Evolutionary conservation across 305 asterid species (phyloP).

Genomic region (Lippia alba): DNA sequence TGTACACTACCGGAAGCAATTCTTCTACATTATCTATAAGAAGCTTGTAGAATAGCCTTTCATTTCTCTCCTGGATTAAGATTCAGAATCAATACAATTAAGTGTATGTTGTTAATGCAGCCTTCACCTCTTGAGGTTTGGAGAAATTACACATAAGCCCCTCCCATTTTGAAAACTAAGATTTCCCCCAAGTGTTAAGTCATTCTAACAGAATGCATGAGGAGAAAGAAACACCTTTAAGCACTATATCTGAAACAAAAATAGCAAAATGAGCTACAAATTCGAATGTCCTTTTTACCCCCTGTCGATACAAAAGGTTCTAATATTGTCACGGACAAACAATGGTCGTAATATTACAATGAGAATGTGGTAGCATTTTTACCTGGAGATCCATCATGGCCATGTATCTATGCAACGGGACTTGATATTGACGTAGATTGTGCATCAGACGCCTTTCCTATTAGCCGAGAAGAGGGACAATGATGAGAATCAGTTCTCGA

Average conservation of each 20-base stretch:
- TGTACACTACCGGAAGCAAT: constrained; percentile 84
- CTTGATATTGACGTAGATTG: constrained; percentile 71
- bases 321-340: too few species aligned
- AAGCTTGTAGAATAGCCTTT: constrained; percentile 89
- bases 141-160: too few species aligned
- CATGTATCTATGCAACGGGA: constrained; percentile 85
- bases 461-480: constrained; percentile 23
- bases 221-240: background rate
- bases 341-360: too few species aligned
- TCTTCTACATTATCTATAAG: constrained; percentile 90
- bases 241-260: background rate
- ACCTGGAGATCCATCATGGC: constrained; percentile 99
- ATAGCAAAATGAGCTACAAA: too few species aligned
- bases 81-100: background rate
- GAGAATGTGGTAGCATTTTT: background rate
- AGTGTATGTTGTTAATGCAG: too few species aligned
- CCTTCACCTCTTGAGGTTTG: too few species aligned
- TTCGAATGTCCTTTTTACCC: too few species aligned
- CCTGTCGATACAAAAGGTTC: too few species aligned
- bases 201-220: too few species aligned
- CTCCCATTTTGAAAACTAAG: too few species aligned
- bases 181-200: too few species aligned
- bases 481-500: constrained; percentile 8
- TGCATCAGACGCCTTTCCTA: constrained; percentile 82
- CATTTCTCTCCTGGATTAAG: constrained; percentile 75